Evolutionary conservation across 225 moss, liverwort and hornwort species (phyloP).

Genomic region (Climacium dendroides): DNA sequence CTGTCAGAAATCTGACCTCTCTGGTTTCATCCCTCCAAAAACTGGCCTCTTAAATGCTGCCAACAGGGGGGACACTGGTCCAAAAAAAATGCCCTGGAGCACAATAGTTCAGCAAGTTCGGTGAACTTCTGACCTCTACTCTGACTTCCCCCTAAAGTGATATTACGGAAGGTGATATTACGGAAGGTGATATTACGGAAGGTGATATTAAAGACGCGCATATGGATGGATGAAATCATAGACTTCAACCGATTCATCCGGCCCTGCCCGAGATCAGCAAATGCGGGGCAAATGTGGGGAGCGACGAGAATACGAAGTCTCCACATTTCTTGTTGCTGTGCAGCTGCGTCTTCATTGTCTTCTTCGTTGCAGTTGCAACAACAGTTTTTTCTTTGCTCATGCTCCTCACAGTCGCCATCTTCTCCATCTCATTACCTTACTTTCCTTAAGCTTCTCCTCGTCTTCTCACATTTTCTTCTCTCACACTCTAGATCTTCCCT

Average conservation of each 20-base stretch:
- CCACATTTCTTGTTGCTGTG: background rate
- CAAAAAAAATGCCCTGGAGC: too few species aligned
- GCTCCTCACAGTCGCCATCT: background rate
- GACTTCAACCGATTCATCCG: background rate
- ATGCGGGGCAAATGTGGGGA: background rate
- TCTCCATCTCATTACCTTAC: background rate
- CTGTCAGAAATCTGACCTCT: too few species aligned
- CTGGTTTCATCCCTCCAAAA: too few species aligned
- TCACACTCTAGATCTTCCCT: background rate
- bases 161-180: background rate
- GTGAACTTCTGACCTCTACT: too few species aligned
- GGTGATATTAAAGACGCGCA: background rate
- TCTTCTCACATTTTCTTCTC: background rate
- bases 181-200: background rate
- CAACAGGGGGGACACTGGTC: too few species aligned
- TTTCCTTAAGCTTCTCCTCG: background rate
- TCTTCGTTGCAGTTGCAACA: background rate
- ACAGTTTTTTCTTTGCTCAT: background rate
- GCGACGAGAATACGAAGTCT: background rate
- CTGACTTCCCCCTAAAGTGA: too few species aligned
- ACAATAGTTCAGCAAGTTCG: background rate
- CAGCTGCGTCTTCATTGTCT: background rate
- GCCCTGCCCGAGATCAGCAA: background rate
- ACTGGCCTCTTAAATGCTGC: too few species aligned
- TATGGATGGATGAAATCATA: background rate